Evolutionary conservation across 768 basidiomycete genomes (phyloP).

Genomic region (Suillus americanus): DNA sequence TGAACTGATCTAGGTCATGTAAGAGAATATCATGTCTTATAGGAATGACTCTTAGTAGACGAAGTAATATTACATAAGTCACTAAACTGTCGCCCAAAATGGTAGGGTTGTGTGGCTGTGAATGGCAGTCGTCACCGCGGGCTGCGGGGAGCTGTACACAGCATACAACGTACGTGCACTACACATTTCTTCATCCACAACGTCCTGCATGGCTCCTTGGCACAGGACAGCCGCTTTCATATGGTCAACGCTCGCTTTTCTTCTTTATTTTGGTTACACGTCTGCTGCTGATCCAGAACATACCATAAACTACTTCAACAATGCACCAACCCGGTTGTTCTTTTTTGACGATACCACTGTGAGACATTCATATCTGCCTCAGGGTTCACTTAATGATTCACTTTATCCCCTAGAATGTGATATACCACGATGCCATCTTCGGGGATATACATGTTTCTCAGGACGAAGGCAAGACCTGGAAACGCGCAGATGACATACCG

Average conservation of each 20-base stretch:
- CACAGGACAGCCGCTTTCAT: conserved; percentile 26
- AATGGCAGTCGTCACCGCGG: neutral
- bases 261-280: conserved; percentile 20
- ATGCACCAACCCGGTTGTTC: conserved; percentile 73
- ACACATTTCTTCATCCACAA: conserved; percentile 6
- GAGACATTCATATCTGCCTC: conserved; percentile 29
- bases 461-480: conserved; percentile 84
- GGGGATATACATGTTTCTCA: conserved; percentile 75
- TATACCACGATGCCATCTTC: conserved; percentile 76
- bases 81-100: neutral
- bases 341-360: conserved; percentile 95
- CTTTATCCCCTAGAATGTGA: conserved; percentile 46
- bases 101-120: neutral
- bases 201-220: conserved; percentile 29
- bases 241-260: conserved; percentile 24
- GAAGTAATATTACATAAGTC: no score
- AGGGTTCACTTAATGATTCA: neutral
- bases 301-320: conserved; percentile 55
- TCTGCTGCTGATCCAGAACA: conserved; percentile 49
- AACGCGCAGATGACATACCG: conserved; percentile 47
- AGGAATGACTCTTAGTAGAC: no score
- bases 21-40: neutral
- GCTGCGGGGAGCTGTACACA: neutral
- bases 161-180: neutral
- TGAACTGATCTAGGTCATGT: neutral